Conservation (phyloP, 2,329 filamentous ascomycete species). For the Clonostachys rhizophaga region DNA sequence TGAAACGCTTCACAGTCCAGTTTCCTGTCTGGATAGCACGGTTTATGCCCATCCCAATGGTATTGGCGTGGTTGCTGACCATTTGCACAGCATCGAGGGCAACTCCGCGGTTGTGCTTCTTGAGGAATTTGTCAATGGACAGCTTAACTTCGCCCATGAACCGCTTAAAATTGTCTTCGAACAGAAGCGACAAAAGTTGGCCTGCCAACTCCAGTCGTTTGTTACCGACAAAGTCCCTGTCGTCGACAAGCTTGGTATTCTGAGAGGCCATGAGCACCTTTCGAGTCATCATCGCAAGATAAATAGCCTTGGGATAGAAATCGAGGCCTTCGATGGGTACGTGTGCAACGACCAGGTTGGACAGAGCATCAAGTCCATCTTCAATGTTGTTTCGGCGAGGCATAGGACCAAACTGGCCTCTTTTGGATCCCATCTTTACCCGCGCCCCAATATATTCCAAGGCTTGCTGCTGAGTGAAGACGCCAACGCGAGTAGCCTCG, state of each 20-base stretch:
- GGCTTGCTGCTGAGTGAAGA: constrained; percentile 92
- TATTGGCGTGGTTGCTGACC: constrained; percentile 77
- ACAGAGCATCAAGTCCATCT: constrained; percentile 87
- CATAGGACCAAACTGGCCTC: constrained; percentile 46
- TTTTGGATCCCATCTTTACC: constrained; percentile 79
- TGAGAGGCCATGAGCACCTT: constrained; percentile 91
- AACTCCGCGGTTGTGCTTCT: constrained; percentile 85
- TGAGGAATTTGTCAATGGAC: constrained; percentile 91
- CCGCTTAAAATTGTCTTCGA: constrained; percentile 97
- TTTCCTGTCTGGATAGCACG: constrained; percentile 96
- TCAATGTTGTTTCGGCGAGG: constrained; percentile 76
- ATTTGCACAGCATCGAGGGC: constrained; percentile 84
- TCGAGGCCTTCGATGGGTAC: constrained; percentile 88
- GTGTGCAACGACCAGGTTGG: constrained; percentile 90
- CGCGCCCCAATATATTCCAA: constrained; percentile 85
- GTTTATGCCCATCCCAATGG: constrained; percentile 90
- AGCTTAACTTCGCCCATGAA: constrained; percentile 86
- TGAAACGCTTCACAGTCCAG: constrained; percentile 96
- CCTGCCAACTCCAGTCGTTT: constrained; percentile 93
- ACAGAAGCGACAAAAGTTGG: constrained; percentile 86
- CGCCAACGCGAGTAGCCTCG: constrained; percentile 75
- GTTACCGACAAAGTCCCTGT: constrained; percentile 96
- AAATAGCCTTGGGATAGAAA: constrained; percentile 95
- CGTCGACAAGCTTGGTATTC: constrained; percentile 85
- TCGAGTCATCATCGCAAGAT: constrained; percentile 96